Conservation (phyloP, 2,329 filamentous ascomycete species). For the Nannizzia gypsea region DNA sequence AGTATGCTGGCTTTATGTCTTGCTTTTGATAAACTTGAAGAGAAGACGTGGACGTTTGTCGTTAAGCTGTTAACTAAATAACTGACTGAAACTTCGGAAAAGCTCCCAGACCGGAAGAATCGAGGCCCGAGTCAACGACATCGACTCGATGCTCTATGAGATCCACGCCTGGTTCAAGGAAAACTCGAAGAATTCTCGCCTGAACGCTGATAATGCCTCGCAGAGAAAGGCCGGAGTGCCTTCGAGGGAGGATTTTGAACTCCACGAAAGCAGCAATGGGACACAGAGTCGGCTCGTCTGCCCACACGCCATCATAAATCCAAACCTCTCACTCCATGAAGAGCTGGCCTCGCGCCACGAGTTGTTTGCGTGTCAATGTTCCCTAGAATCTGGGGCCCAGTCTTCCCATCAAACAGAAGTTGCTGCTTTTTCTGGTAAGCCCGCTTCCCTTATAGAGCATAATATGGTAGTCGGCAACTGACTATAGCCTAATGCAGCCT, state of each 20-base stretch:
- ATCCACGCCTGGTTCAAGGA: conserved; percentile 3
- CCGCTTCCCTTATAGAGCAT: background rate
- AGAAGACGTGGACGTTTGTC: too few species aligned
- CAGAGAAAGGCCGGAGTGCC: background rate
- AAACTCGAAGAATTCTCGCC: background rate
- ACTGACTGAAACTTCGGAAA: background rate
- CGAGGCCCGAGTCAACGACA: background rate
- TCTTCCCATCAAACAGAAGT: background rate
- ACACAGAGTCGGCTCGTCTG: background rate
- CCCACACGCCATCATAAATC: background rate
- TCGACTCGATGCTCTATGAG: conserved; percentile 4
- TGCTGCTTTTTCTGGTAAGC: background rate
- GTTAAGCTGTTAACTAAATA: too few species aligned
- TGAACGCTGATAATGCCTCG: background rate
- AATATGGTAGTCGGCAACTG: background rate
- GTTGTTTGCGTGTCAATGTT: background rate
- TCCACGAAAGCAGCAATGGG: background rate
- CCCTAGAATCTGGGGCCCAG: background rate
- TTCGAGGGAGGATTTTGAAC: background rate
- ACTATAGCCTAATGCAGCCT: background rate
- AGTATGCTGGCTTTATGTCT: background rate
- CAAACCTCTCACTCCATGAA: background rate
- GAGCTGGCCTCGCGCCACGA: background rate
- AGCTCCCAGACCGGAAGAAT: background rate
- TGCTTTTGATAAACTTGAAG: background rate